Conservation (phyloP, 139 green algal genomes). For the Ettlia oleoabundans region DNA sequence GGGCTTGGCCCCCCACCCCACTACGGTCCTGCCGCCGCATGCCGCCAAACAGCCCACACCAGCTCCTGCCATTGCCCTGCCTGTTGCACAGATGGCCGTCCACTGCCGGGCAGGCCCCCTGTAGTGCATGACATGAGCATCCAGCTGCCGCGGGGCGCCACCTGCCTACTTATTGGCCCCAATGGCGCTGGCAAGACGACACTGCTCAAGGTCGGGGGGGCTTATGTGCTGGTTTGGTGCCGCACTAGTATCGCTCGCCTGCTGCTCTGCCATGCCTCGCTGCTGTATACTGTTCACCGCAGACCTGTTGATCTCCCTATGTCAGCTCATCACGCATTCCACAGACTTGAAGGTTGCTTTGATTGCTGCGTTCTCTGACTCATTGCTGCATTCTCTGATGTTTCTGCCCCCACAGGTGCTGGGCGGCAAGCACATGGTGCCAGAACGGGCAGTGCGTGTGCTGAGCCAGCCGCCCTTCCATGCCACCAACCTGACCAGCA, state of each 20-base stretch:
- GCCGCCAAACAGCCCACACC: too few relatives aligned
- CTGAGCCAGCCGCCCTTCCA: slow-evolving; percentile 93
- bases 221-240: not conserved
- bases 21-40: too few relatives aligned
- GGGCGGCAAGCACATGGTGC: slow-evolving; percentile 93
- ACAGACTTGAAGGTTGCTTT: not conserved
- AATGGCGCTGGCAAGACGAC: slow-evolving; percentile 70
- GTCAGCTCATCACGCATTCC: not conserved
- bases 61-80: too few relatives aligned
- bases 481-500: slow-evolving; percentile 82
- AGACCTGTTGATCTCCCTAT: not conserved
- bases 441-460: slow-evolving; percentile 64
- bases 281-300: not conserved
- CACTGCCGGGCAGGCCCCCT: slow-evolving; percentile 65
- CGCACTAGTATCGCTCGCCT: not conserved
- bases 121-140: slow-evolving; percentile 78
- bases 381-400: not conserved
- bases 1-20: too few relatives aligned
- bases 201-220: slow-evolving; percentile 8
- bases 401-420: slow-evolving; percentile 72
- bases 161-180: slow-evolving; percentile 84
- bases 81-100: slow-evolving; percentile 88
- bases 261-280: not conserved
- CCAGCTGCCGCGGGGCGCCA: slow-evolving; percentile 60
- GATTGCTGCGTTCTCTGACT: too few relatives aligned